Evolutionary conservation across 768 basidiomycete species (phyloP).

Genomic region (Termitomyces sp.): DNA sequence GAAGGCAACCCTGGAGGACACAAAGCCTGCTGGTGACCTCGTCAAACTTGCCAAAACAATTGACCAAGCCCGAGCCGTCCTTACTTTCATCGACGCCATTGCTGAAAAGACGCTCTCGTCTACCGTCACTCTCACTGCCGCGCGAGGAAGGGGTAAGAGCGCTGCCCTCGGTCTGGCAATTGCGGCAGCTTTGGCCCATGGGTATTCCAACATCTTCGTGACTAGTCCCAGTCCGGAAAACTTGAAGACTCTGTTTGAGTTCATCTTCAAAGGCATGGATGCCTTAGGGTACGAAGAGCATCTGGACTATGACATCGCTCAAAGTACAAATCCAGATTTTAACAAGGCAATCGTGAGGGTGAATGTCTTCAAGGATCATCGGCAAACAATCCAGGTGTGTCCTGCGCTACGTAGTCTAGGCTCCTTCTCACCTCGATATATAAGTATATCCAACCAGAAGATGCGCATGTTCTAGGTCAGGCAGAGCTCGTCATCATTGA

Average conservation of each 20-base stretch:
- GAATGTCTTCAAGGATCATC: conserved; percentile 87
- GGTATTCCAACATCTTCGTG: conserved; percentile 97
- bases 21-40: conserved; percentile 84
- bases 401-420: not conserved
- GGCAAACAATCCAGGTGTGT: conserved; percentile 93
- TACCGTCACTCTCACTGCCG: conserved; percentile 93
- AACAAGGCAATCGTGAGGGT: conserved; percentile 95
- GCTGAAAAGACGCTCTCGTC: conserved; percentile 91
- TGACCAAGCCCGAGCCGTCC: conserved; percentile 91
- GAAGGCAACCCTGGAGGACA: conserved; percentile 73
- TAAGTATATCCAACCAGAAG: conserved; percentile 99
- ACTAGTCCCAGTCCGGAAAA: conserved; percentile 98
- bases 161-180: conserved; percentile 95
- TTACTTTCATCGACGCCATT: conserved; percentile 94
- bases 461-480: conserved; percentile 95
- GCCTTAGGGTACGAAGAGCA: conserved; percentile 95
- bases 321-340: conserved; percentile 92
- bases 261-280: conserved; percentile 96
- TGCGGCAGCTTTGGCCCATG: conserved; percentile 87
- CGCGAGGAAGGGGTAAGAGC: conserved; percentile 93
- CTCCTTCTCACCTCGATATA: conserved; percentile 25
- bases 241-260: conserved; percentile 95
- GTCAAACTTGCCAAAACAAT: conserved; percentile 88
- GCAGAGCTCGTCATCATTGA: conserved; percentile 98
- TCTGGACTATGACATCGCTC: conserved; percentile 93